Conservation (phyloP, 2,329 filamentous ascomycete species). For the Chaetomiaceae sp. region DNA sequence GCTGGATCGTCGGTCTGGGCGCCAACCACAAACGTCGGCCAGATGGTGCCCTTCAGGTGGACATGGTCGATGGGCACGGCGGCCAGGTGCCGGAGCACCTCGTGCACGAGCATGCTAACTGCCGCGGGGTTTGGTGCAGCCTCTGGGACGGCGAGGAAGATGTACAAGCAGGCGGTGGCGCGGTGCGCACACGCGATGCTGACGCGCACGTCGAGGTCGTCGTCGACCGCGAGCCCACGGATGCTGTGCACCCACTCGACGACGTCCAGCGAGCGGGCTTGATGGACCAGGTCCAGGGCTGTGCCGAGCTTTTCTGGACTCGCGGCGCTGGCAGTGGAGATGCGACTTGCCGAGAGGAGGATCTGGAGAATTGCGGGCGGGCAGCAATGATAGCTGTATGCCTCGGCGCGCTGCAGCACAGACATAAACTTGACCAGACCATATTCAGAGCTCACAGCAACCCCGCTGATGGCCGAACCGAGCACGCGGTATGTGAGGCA, state of each 20-base stretch:
- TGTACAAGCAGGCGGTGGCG: slow-evolving; percentile 41
- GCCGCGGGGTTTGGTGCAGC: slow-evolving; percentile 25
- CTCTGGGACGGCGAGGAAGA: slow-evolving; percentile 32
- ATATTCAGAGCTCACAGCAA: slow-evolving; percentile 29
- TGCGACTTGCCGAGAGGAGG: slow-evolving; percentile 36
- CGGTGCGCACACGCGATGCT: slow-evolving; percentile 39
- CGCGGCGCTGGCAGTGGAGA: slow-evolving; percentile 25
- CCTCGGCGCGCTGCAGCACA: slow-evolving; percentile 35
- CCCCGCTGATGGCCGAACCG: slow-evolving; percentile 38
- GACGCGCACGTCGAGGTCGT: slow-evolving; percentile 33
- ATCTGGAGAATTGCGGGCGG: slow-evolving; percentile 40
- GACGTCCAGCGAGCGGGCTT: slow-evolving; percentile 37
- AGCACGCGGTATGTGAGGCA: slow-evolving; percentile 45
- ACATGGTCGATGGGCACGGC: slow-evolving; percentile 43
- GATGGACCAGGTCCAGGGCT: slow-evolving; percentile 25
- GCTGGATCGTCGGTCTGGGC: slow-evolving; percentile 41
- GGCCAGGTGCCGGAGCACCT: slow-evolving; percentile 42
- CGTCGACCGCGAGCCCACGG: slow-evolving; percentile 30
- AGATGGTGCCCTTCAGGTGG: slow-evolving; percentile 51
- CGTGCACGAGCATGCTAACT: slow-evolving; percentile 33
- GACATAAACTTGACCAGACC: slow-evolving; percentile 32
- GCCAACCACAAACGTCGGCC: slow-evolving; percentile 52
- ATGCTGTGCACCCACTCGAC: slow-evolving; percentile 36
- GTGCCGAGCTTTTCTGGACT: slow-evolving; percentile 4
- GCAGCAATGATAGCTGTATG: slow-evolving; percentile 43